Evolutionary conservation across 2,329 filamentous ascomycete species (phyloP).

Genomic region (Phymatotrichopsis omnivora): DNA sequence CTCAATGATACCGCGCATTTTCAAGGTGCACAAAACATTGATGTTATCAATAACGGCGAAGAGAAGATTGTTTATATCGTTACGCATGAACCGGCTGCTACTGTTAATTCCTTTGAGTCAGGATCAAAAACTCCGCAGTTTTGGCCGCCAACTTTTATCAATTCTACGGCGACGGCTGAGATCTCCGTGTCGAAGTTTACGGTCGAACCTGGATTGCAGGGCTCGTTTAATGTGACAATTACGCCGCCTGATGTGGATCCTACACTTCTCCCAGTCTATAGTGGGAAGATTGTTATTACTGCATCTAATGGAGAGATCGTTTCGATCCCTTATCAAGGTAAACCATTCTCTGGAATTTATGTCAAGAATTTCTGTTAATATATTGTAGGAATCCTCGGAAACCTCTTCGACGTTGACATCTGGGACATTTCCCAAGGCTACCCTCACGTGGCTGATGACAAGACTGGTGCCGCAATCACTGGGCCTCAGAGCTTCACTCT

Average conservation of each 20-base stretch:
- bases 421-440: slow-evolving; percentile 17
- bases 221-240: slow-evolving; percentile 39
- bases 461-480: neutral
- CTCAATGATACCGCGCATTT: slow-evolving; percentile 57
- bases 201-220: slow-evolving; percentile 30
- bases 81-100: slow-evolving; percentile 42
- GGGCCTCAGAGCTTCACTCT: slow-evolving; percentile 19
- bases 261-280: slow-evolving; percentile 38
- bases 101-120: slow-evolving; percentile 43
- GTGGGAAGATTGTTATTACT: slow-evolving; percentile 39
- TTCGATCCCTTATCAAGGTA: slow-evolving; percentile 40
- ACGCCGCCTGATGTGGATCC: slow-evolving; percentile 36
- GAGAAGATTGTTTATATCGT: slow-evolving; percentile 45
- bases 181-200: slow-evolving; percentile 30
- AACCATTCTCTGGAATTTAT: too few relatives aligned
- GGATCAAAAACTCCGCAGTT: slow-evolving; percentile 23
- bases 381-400: slow-evolving; percentile 28
- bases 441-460: slow-evolving; percentile 13
- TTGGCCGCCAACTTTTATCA: slow-evolving; percentile 28
- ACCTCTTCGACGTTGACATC: slow-evolving; percentile 16
- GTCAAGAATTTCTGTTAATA: too few relatives aligned
- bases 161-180: slow-evolving; percentile 24
- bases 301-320: slow-evolving; percentile 38
- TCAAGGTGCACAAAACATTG: slow-evolving; percentile 42
- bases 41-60: slow-evolving; percentile 46